Percentiles rank a stretch among this genome's conserved stretches.
Evolutionary conservation across 352 stramenopile genomes (phyloP).

Genomic region (Thalassiosira livingstoniorum): DNA sequence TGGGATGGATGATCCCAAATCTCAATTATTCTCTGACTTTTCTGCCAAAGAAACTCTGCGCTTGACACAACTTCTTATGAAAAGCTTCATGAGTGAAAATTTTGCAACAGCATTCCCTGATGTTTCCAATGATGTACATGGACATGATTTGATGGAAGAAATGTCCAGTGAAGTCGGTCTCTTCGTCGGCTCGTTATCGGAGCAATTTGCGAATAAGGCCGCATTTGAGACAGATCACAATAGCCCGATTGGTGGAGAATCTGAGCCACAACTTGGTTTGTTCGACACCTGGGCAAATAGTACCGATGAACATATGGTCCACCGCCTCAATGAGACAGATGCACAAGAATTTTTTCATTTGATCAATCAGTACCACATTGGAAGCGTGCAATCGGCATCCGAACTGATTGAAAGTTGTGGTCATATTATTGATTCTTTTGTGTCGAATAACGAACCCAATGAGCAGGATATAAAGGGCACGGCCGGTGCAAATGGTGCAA

Average conservation of each 20-base stretch:
- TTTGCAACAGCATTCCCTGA: no score
- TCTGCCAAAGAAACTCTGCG: slow-evolving; percentile 44
- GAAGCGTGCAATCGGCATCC: slow-evolving; percentile 35
- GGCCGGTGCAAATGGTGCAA: slow-evolving; percentile 1
- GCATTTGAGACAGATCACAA: slow-evolving; percentile 9
- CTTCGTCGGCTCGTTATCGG: slow-evolving; percentile 37
- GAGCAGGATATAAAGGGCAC: slow-evolving; percentile 24
- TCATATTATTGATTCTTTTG: slow-evolving; percentile 6
- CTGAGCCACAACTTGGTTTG: slow-evolving; percentile 1
- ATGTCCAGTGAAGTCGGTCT: slow-evolving; percentile 40
- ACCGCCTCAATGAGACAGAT: slow-evolving; percentile 43
- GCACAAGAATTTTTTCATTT: slow-evolving; percentile 30
- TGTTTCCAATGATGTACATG: no score
- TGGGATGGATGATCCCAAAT: slow-evolving; percentile 9
- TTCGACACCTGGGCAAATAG: slow-evolving; percentile 43
- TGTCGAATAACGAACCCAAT: slow-evolving; percentile 30
- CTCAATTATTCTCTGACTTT: slow-evolving; percentile 13
- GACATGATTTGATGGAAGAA: neutral
- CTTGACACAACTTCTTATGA: slow-evolving; percentile 35
- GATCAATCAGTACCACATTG: slow-evolving; percentile 45
- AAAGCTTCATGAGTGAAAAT: slow-evolving; percentile 29
- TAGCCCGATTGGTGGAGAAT: no score
- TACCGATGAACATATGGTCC: slow-evolving; percentile 39
- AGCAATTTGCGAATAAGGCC: slow-evolving; percentile 43
- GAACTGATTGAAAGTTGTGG: slow-evolving; percentile 43